phyloP scores from a whole-genome alignment of 2,329 filamentous ascomycete species.

The Xylaria multiplex region DNA sequence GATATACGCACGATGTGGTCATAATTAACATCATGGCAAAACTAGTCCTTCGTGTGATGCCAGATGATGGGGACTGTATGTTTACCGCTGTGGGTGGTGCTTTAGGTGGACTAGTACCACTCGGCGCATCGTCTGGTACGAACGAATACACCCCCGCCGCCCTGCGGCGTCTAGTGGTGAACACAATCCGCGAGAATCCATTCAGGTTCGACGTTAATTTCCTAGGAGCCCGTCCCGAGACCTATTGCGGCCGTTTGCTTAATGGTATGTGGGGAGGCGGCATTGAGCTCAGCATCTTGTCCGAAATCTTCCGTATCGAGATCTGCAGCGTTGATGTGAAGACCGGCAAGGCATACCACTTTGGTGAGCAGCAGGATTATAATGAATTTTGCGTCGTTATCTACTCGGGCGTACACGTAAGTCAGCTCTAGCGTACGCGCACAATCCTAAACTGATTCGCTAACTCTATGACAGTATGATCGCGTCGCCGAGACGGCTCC shows the following conservation, averaged over 20 bases:
- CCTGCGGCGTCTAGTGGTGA: conserved; percentile 80
- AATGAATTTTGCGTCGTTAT: conserved; percentile 35
- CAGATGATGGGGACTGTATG: conserved; percentile 94
- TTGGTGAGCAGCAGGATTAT: conserved; percentile 37
- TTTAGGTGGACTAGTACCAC: conserved; percentile 63
- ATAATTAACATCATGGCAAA: conserved; percentile 11
- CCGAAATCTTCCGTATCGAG: conserved; percentile 49
- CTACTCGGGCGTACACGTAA: conserved; percentile 38
- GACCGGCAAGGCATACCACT: conserved; percentile 34
- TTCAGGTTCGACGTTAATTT: conserved; percentile 79
- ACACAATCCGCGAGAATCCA: conserved; percentile 78
- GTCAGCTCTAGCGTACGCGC: not conserved
- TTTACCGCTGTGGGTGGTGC: conserved; percentile 89
- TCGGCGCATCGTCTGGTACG: conserved; percentile 9
- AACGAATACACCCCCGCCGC: conserved; percentile 26
- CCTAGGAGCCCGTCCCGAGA: conserved; percentile 75
- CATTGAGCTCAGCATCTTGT: conserved; percentile 88
- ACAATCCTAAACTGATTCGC: not conserved
- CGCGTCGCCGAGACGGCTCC: conserved; percentile 80
- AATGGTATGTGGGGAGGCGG: conserved; percentile 89
- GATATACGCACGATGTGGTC: not conserved
- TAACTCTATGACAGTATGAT: conserved; percentile 33
- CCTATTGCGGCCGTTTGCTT: conserved; percentile 85
- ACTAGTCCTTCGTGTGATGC: conserved; percentile 87
- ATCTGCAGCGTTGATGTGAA: conserved; percentile 38